Evolutionary conservation across 1,284 basidiomycete genomes (phyloP).

Genomic region (Trichosporon coremiiforme): DNA sequence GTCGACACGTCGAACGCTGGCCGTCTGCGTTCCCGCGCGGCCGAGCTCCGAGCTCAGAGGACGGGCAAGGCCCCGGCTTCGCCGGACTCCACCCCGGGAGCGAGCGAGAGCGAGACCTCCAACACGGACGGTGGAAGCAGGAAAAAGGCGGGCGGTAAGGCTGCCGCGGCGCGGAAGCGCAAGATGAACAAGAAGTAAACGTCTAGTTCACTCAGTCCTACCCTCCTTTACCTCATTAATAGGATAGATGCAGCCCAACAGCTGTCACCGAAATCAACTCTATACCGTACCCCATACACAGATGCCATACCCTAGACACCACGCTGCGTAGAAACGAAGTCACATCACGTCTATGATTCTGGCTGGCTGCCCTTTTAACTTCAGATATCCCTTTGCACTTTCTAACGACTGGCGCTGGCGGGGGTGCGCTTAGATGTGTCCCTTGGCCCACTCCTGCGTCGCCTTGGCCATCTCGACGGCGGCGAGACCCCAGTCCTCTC

Average conservation of each 20-base stretch:
- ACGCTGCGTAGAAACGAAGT: background rate
- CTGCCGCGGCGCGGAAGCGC: constrained; percentile 47
- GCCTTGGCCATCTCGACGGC: constrained; percentile 89
- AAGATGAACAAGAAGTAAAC: constrained; percentile 51
- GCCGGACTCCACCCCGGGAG: background rate
- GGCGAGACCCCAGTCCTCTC: constrained; percentile 92
- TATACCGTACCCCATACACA: background rate
- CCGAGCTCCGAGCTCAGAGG: constrained; percentile 31
- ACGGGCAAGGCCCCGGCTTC: constrained; percentile 10
- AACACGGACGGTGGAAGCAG: constrained; percentile 34
- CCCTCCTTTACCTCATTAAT: background rate
- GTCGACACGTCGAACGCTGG: constrained; percentile 17
- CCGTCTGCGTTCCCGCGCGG: constrained; percentile 24
- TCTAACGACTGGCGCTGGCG: too few relatives aligned
- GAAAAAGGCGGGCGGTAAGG: constrained; percentile 49
- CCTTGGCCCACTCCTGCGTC: constrained; percentile 66
- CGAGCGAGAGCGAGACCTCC: constrained; percentile 15
- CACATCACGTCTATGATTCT: constrained; percentile 15
- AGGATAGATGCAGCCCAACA: background rate
- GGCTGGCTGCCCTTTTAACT: constrained; percentile 4
- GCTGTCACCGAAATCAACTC: background rate
- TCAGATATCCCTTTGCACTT: background rate
- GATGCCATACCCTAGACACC: too few relatives aligned
- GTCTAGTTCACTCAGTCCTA: background rate
- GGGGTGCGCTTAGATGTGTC: constrained; percentile 27